Base-by-base conservation (phyloP, 768 basidiomycete genomes). In the Kwoniella sp. region DNA sequence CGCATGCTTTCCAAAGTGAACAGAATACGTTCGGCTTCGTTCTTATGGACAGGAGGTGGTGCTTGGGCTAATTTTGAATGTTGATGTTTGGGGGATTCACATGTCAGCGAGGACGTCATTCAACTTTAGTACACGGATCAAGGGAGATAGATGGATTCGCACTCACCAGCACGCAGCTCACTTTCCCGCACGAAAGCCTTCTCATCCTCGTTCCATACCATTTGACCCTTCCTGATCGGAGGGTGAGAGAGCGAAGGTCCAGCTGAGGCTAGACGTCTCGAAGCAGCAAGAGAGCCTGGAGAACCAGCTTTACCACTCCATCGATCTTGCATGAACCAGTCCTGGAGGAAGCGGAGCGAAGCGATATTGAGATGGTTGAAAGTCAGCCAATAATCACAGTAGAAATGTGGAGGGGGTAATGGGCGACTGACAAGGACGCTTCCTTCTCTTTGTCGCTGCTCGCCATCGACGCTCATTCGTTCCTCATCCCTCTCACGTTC, bases 11-110 rank as follows among this genome's bases (percentile, higher is more conserved):
- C 76, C 29, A 77, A 64, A 2, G 76, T 73, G 52, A 69, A 70
- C 22, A 77, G 64, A 36, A 77, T 77, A 10, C 73, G 63, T 40
- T 77, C 76, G 10, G 76, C 76, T 62, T 77, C 73, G 52, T 67
- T 72, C 37, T 65, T 53, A 30, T 67, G 65, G 8, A 70, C 60
- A 0, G 67, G 60, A 25, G 57, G 64, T 15, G 72, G 60, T 7
- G 65, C 40, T 25, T 71, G 60, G n/a, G 62, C 71, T 68, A 5
- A 21, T 22, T 55, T 36, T 37, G n/a, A n/a, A n/a, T n/a, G n/a
- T n/a, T n/a, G n/a, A n/a, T n/a, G n/a, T n/a, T n/a, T n/a, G n/a
- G n/a, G n/a, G n/a, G n/a, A n/a, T n/a, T n/a, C n/a, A n/a, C n/a
- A n/a, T n/a, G n/a, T n/a, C n/a, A n/a, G n/a, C n/a, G n/a, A n/a